Percentiles rank a stretch among this genome's conserved stretches.
phyloP scores from a whole-genome alignment of 495 filamentous ascomycete genomes.

The Pyrenula massariospora region DNA sequence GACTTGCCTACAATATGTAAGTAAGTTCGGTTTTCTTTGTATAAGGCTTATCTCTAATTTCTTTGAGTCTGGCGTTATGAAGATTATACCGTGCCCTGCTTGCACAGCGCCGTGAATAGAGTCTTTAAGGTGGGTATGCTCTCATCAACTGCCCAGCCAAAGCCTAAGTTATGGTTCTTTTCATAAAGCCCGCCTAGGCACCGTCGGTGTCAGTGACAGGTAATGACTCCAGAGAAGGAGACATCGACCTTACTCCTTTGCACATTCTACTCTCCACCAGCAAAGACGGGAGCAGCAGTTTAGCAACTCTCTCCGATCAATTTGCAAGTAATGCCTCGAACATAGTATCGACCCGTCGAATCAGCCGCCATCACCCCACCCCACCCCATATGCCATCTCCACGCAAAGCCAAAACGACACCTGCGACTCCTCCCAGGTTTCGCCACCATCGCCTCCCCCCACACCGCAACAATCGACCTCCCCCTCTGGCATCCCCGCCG shows the following conservation, averaged over 20 bases:
- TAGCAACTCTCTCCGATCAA: not conserved
- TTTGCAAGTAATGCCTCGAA: not conserved
- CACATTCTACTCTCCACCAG: not conserved
- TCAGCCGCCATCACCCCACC: not conserved
- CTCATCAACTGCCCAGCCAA: too few species aligned
- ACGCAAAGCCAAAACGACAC: conserved; percentile 2
- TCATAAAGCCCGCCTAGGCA: too few species aligned
- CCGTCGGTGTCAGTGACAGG: too few species aligned
- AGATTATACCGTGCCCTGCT: too few species aligned
- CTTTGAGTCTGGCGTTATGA: too few species aligned
- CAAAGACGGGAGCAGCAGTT: not conserved
- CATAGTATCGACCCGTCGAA: not conserved
- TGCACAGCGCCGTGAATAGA: too few species aligned
- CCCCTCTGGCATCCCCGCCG: conserved; percentile 14
- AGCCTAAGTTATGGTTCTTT: too few species aligned
- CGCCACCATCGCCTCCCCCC: conserved; percentile 11
- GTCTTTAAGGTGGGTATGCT: too few species aligned
- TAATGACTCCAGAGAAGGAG: not conserved
- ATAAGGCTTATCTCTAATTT: too few species aligned
- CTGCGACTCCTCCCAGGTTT: conserved; percentile 10
- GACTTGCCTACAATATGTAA: too few species aligned
- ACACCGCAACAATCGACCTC: conserved; percentile 23
- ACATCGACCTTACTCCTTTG: not conserved
- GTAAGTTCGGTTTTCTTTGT: too few species aligned
- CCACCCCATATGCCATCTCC: conserved; percentile 5